A percentile compares a stretch with the other conserved stretches of the same genome.
These are phyloP conservation scores for Trichoderma sp. DNA, from an alignment of 2,329 filamentous ascomycete species.

Conservation along the genomic window DNA sequence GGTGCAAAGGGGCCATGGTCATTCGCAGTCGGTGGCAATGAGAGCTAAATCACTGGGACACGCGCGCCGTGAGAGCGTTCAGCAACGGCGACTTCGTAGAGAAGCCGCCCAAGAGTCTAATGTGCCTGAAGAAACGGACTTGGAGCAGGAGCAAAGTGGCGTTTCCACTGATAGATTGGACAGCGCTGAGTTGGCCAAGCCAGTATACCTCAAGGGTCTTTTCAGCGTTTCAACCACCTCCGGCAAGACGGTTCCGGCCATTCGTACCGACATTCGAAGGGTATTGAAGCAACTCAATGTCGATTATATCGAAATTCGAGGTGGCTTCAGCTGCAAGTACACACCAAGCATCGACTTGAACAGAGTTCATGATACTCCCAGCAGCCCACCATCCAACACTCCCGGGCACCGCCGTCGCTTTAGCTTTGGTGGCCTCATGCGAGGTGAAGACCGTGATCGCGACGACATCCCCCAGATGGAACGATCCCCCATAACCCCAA, in stretches of 20 bases:
- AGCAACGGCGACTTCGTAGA: conserved; percentile 74
- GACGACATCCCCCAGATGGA: conserved; percentile 70
- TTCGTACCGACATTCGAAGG: conserved; percentile 85
- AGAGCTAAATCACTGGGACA: conserved; percentile 88
- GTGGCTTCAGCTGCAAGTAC: conserved; percentile 88
- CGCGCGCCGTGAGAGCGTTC: conserved; percentile 86
- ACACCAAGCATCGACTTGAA: conserved; percentile 86
- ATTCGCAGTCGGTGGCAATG: conserved; percentile 62
- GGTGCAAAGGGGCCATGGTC: conserved; percentile 53
- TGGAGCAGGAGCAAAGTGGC: conserved; percentile 67
- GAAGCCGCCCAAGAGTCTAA: conserved; percentile 74
- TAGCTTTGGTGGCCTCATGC: conserved; percentile 71
- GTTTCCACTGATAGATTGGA: conserved; percentile 62
- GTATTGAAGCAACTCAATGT: conserved; percentile 86
- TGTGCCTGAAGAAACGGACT: conserved; percentile 88
- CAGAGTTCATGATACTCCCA: conserved; percentile 65
- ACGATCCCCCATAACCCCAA: conserved; percentile 42
- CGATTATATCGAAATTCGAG: conserved; percentile 89
- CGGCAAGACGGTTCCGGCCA: conserved; percentile 82
- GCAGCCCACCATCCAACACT: conserved; percentile 56
- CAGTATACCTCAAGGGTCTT: conserved; percentile 91
- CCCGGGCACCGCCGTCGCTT: conserved; percentile 73
- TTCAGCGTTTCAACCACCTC: conserved; percentile 98
- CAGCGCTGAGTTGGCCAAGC: conserved; percentile 81
- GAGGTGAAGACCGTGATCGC: conserved; percentile 62